phyloP scores from a whole-genome alignment of 208 protist species.

The Acanthamoeba triangularis region DNA sequence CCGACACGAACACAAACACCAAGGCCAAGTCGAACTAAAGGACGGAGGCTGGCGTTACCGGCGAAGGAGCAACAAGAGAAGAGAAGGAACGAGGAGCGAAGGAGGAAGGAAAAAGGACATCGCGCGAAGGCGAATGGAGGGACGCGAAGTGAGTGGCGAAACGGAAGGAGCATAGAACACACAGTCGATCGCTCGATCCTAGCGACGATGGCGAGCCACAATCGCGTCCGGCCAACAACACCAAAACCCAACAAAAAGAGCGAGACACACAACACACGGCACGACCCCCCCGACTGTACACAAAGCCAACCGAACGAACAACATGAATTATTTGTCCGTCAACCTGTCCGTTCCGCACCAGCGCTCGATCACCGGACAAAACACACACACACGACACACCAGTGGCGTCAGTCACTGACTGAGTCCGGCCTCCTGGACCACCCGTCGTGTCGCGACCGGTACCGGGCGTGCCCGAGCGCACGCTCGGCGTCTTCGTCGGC shows the following conservation, averaged over 20 bases:
- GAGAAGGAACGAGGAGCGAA: not conserved
- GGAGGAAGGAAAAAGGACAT: not conserved
- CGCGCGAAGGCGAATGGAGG: not conserved
- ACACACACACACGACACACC: no score
- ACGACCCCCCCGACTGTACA: not conserved
- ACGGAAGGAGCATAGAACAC: not conserved
- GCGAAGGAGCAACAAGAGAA: not conserved
- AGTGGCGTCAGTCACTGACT: no score
- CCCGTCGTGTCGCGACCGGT: no score
- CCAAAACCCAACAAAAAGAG: not conserved
- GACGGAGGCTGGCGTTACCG: not conserved
- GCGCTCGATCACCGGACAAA: no score
- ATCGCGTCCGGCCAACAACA: no score
- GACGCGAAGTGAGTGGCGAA: no score
- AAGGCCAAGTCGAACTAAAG: constrained; percentile 53
- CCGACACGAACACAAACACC: constrained; percentile 56
- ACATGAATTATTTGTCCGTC: no score
- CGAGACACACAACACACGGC: not conserved
- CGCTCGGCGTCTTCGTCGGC: no score
- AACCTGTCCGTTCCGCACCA: no score
- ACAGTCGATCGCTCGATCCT: not conserved
- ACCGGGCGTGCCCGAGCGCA: no score
- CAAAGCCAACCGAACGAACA: not conserved
- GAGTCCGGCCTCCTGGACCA: no score
- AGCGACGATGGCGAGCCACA: not conserved